Evolutionary conservation across 1,284 basidiomycete genomes (phyloP).

Genomic region (Phlebopus sp.): DNA sequence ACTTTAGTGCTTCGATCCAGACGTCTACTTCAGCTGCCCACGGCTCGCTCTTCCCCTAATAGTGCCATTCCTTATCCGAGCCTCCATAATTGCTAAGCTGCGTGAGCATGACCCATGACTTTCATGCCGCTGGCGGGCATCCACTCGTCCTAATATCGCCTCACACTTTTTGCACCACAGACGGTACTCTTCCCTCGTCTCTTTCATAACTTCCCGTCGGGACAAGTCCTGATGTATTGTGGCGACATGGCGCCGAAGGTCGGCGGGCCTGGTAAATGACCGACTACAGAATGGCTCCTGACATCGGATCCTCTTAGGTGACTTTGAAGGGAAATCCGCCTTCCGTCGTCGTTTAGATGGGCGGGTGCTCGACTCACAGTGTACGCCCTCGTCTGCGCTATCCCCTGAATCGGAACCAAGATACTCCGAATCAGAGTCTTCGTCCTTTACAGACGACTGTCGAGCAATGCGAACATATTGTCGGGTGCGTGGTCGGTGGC

Average conservation of each 20-base stretch:
- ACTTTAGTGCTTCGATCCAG: too few relatives aligned
- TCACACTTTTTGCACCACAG: conserved; percentile 2
- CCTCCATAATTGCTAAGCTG: neutral
- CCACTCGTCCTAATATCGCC: conserved; percentile 4
- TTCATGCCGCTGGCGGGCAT: conserved; percentile 5
- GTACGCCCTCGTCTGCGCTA: neutral
- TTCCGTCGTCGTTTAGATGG: neutral
- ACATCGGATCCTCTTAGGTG: neutral
- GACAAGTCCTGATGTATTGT: conserved; percentile 1
- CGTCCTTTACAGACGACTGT: neutral
- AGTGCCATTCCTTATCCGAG: conserved; percentile 2
- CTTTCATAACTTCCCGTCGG: neutral
- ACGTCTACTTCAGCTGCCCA: neutral
- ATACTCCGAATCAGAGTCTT: neutral
- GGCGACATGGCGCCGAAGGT: conserved; percentile 2
- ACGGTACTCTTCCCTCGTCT: conserved; percentile 1
- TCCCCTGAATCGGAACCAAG: conserved; percentile 1
- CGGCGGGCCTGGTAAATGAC: conserved; percentile 2
- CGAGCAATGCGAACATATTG: neutral
- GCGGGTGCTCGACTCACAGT: neutral
- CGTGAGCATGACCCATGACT: conserved; percentile 1
- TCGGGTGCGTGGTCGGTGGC: neutral
- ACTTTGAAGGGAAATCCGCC: neutral
- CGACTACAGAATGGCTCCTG: neutral
- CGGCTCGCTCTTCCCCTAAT: neutral